These are phyloP conservation scores for Diplodia sapinea DNA, from an alignment of 2,329 filamentous ascomycete genomes.

Conservation along the genomic window DNA sequence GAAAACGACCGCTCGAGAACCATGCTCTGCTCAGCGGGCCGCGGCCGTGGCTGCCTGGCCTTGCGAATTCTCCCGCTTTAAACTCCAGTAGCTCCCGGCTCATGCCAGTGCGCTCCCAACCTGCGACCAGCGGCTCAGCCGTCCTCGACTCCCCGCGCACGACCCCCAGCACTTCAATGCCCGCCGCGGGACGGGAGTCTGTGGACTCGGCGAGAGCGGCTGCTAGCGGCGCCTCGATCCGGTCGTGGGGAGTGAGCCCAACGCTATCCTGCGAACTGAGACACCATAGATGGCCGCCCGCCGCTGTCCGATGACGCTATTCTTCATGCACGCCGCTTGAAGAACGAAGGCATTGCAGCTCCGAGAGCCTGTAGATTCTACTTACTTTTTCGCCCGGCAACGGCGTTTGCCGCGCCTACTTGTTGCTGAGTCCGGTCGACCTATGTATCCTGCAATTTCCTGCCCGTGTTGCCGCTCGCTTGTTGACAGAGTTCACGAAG, in stretches of 20 bases:
- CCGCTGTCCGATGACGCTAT: constrained; percentile 24
- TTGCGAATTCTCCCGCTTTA: neutral
- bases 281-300: constrained; percentile 6
- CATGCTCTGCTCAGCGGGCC: neutral
- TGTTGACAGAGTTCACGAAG: neutral
- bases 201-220: constrained; percentile 10
- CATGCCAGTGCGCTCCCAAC: neutral
- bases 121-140: neutral
- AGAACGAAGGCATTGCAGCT: constrained; percentile 12
- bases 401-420: constrained; percentile 14
- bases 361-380: neutral
- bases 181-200: constrained; percentile 17
- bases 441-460: constrained; percentile 1
- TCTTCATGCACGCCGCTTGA: constrained; percentile 23
- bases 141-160: neutral
- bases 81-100: constrained; percentile 14
- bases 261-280: constrained; percentile 5
- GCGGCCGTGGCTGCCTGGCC: constrained; percentile 25
- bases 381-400: constrained; percentile 4
- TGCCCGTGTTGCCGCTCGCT: neutral
- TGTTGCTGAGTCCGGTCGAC: neutral
- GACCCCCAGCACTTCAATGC: constrained; percentile 12
- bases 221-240: constrained; percentile 14
- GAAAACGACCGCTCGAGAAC: neutral
- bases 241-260: neutral